Evolutionary conservation across 805 yeast species (phyloP).

Genomic region (Danielia reshetovae): DNA sequence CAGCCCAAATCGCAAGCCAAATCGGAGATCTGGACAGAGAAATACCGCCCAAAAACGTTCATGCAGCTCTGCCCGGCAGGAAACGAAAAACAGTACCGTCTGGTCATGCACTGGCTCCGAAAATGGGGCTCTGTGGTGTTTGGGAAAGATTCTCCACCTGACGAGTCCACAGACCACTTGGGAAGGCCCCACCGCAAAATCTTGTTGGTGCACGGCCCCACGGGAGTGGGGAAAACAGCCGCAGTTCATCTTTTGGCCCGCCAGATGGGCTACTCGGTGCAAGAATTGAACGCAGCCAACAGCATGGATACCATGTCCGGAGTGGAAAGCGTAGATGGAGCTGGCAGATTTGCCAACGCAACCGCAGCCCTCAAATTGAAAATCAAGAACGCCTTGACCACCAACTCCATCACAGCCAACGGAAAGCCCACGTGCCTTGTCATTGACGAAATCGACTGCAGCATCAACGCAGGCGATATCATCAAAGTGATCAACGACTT

Average conservation of each 20-base stretch:
- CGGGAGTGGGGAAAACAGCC: conserved; percentile 91
- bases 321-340: conserved; percentile 9
- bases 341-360: conserved; percentile 19
- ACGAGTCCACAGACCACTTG: conserved; percentile 20
- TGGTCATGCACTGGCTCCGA: conserved; percentile 37
- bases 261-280: conserved; percentile 74
- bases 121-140: conserved; percentile 36
- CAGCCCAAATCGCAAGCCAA: neutral
- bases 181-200: conserved; percentile 50
- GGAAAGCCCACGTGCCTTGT: conserved; percentile 78
- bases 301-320: conserved; percentile 36
- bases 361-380: conserved; percentile 31
- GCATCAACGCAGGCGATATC: conserved; percentile 34
- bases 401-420: conserved; percentile 55
- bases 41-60: conserved; percentile 34
- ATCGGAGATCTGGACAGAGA: conserved; percentile 34
- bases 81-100: conserved; percentile 39
- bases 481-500: conserved; percentile 54
- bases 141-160: conserved; percentile 16
- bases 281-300: conserved; percentile 77
- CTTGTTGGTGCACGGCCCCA: conserved; percentile 81
- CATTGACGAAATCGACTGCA: conserved; percentile 80
- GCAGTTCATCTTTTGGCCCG: conserved; percentile 80
- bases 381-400: conserved; percentile 53
- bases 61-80: conserved; percentile 41